phyloP scores from a whole-genome alignment of 805 yeast species.

The Saturnispora silvae region DNA sequence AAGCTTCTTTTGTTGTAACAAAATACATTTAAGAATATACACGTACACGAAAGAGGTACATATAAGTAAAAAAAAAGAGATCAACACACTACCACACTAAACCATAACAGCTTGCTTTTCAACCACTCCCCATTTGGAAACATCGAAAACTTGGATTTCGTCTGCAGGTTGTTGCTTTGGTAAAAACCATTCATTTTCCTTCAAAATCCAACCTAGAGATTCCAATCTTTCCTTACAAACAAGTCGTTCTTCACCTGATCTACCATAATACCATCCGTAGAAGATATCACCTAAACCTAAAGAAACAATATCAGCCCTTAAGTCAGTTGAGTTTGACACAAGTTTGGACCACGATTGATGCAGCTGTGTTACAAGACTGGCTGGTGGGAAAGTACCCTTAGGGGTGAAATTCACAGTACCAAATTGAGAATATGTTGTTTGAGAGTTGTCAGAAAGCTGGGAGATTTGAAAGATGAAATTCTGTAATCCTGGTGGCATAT shows the following conservation, averaged over 20 bases:
- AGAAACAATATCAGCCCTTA: constrained; percentile 20
- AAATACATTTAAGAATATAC: background rate
- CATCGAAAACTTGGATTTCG: constrained; percentile 34
- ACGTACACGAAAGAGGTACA: background rate
- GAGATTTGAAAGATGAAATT: constrained; percentile 22
- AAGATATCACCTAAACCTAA: constrained; percentile 30
- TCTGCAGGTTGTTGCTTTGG: constrained; percentile 32
- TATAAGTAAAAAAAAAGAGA: background rate
- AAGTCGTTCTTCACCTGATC: constrained; percentile 31
- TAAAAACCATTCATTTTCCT: constrained; percentile 25
- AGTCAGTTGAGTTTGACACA: constrained; percentile 16
- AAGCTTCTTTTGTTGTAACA: background rate
- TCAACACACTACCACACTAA: background rate
- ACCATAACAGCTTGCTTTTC: constrained; percentile 24
- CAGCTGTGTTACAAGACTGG: constrained; percentile 25
- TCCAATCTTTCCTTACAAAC: constrained; percentile 26
- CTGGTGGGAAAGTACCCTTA: constrained; percentile 22
- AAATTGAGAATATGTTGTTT: constrained; percentile 11
- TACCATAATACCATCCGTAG: constrained; percentile 34
- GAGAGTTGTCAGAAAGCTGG: constrained; percentile 16
- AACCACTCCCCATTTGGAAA: constrained; percentile 32
- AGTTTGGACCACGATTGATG: constrained; percentile 25
- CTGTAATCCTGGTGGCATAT: constrained; percentile 28
- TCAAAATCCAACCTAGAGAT: constrained; percentile 30
- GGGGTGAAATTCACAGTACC: constrained; percentile 16